Conservation (phyloP, 2,329 filamentous ascomycete species). For the Aspergillus nomiae region DNA sequence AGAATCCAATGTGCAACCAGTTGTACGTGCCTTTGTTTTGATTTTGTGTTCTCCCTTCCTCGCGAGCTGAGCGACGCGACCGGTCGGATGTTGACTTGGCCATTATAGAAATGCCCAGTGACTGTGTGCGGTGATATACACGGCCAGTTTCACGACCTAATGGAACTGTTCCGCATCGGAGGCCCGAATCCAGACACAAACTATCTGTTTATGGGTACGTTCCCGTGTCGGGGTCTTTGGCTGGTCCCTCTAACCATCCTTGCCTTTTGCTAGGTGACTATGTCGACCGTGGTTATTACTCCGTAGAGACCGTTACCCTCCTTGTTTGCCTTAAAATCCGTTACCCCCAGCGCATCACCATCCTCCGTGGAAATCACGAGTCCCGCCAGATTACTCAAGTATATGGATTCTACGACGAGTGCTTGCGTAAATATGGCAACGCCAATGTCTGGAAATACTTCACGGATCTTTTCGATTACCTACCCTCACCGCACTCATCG, state of each 20-base stretch:
- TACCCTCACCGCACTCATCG: constrained; percentile 96
- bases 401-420: constrained; percentile 99
- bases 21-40: constrained; percentile 63
- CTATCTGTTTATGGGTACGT: constrained; percentile 96
- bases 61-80: neutral
- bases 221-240: neutral
- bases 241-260: neutral
- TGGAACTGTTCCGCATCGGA: constrained; percentile 99
- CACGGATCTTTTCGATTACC: constrained; percentile 97
- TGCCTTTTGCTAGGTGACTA: constrained; percentile 72
- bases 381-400: constrained; percentile 98
- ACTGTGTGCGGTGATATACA: constrained; percentile 99
- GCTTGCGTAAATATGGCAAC: constrained; percentile 97
- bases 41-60: constrained; percentile 19
- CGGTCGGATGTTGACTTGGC: constrained; percentile 21
- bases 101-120: constrained; percentile 85
- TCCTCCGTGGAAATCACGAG: constrained; percentile 98
- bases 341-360: constrained; percentile 96
- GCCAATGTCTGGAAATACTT: constrained; percentile 99
- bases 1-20: constrained; percentile 97
- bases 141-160: constrained; percentile 97
- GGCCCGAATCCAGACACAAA: constrained; percentile 98
- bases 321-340: constrained; percentile 96
- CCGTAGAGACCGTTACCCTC: constrained; percentile 95
- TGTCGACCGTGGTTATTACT: constrained; percentile 98